Base-by-base conservation (phyloP, 164 flowering plant genomes). In the Vitis rotundifolia region DNA sequence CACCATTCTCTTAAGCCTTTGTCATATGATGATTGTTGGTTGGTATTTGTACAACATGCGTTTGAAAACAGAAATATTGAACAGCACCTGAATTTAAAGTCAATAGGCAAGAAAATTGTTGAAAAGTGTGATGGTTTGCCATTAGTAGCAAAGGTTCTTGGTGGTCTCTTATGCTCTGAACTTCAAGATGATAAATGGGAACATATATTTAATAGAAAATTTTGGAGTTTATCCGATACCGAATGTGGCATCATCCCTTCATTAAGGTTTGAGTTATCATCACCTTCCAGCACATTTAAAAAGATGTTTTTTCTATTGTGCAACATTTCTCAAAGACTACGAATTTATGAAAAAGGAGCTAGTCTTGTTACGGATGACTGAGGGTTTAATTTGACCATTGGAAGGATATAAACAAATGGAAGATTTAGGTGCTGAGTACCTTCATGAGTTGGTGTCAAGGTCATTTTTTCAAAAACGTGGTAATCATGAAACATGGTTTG, bases 221-320 rank as follows among this genome's bases (percentile, higher is more conserved):
- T 59, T 4, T 19, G 5, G 61, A 1, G 26, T 19, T 59, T 18
- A 59, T 2, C 11, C 18, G 52, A 54, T 1, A 56, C 22, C 5
- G 11, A 49, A 50, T 8, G 16, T 5, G 16, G 49, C 15, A 16
- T 49, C 22, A 12, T 49, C 1, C 14, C 29, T 8, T 15, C 55
- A 10, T 29, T 64, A 19, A 14, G 15, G 13, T 22, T 22, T 64
- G 10, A 64, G 67, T 22, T 64, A 64, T 11, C 19, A 49, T 9
- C 11, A 64, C 18, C 67, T 64, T 8, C 67, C 67, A 2, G 9
- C 31, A 3, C n/a, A 64, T 9, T 55, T 62, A 6, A 63, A 70
- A 18, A 52, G 28, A 18, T 70, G 73, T 9, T 70, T 70, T 57
- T 37, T 18, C 5, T 70, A 18, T 19, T 70, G 67, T 29, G 29